A percentile compares a stretch with the other conserved stretches of the same genome.
Conservation (phyloP, 805 yeast species). For the Candida insectorum region DNA sequence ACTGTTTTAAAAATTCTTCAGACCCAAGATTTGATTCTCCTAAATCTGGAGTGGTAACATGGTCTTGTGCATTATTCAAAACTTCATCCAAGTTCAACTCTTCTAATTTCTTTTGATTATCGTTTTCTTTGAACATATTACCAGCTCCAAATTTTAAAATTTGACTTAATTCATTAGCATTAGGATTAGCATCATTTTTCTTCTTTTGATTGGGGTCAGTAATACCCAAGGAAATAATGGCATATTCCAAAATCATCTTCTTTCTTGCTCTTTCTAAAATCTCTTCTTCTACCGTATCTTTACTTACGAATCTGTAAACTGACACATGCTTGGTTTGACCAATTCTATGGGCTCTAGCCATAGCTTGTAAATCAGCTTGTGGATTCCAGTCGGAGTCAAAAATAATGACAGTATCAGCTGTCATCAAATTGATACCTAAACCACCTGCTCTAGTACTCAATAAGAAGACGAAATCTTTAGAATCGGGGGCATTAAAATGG, state of each 20-base stretch:
- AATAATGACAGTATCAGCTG: conserved; percentile 97
- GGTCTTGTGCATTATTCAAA: conserved; percentile 95
- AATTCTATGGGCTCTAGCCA: conserved; percentile 99
- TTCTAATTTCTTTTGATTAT: conserved; percentile 93
- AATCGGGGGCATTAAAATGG: conserved; percentile 91
- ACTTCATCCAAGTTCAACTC: conserved; percentile 95
- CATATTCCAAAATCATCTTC: conserved; percentile 97
- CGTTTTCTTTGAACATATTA: conserved; percentile 93
- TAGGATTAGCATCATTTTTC: conserved; percentile 60
- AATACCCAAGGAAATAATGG: conserved; percentile 93
- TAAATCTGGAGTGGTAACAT: conserved; percentile 89
- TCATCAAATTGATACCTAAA: conserved; percentile 95
- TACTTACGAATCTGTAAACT: conserved; percentile 96
- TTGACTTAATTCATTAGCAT: conserved; percentile 81
- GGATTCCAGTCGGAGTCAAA: conserved; percentile 99
- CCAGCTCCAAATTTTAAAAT: conserved; percentile 98
- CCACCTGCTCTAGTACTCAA: conserved; percentile 98
- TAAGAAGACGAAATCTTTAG: conserved; percentile 86
- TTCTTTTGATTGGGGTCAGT: conserved; percentile 64
- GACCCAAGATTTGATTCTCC: conserved; percentile 99
- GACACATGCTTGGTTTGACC: conserved; percentile 99
- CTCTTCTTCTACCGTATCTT: conserved; percentile 97
- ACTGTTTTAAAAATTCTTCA: conserved; percentile 94
- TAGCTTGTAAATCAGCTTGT: conserved; percentile 97
- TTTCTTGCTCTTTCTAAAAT: conserved; percentile 94